Evolutionary conservation across 257 asterid genomes (phyloP).

Genomic region (Petunia secreta): DNA sequence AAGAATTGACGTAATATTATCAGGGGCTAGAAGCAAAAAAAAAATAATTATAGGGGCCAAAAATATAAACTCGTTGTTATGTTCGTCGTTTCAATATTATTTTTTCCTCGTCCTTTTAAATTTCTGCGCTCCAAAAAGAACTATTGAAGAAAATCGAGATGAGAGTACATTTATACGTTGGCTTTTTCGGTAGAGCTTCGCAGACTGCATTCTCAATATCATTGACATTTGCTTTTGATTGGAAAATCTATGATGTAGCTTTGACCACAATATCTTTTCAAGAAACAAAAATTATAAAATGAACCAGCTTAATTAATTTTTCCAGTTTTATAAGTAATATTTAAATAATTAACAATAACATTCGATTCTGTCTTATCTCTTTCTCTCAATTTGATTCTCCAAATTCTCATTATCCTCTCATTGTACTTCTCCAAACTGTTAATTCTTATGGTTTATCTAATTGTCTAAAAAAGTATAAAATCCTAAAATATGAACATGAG

Average conservation of each 20-base stretch:
- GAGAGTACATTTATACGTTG: background rate
- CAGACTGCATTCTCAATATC: slow-evolving; percentile 14
- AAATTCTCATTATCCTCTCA: no score
- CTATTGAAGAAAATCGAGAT: background rate
- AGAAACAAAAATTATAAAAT: background rate
- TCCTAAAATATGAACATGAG: no score
- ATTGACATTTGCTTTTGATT: background rate
- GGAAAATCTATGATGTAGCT: background rate
- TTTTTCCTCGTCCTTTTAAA: no score
- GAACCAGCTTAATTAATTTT: background rate
- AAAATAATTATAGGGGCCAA: background rate
- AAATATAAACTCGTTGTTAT: background rate
- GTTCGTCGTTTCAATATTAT: background rate
- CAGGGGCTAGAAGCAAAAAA: background rate
- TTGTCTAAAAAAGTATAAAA: no score
- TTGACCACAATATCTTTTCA: background rate
- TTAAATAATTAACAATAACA: background rate
- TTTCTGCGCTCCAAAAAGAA: background rate
- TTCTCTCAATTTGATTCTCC: no score
- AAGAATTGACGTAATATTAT: background rate
- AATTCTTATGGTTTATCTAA: no score
- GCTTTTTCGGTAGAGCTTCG: background rate
- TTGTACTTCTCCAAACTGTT: no score
- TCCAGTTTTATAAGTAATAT: no score
- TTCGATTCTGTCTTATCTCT: no score